These are phyloP conservation scores for Cucurbita maxima DNA, from an alignment of 306 rosid genomes.

Conservation along the genomic window DNA sequence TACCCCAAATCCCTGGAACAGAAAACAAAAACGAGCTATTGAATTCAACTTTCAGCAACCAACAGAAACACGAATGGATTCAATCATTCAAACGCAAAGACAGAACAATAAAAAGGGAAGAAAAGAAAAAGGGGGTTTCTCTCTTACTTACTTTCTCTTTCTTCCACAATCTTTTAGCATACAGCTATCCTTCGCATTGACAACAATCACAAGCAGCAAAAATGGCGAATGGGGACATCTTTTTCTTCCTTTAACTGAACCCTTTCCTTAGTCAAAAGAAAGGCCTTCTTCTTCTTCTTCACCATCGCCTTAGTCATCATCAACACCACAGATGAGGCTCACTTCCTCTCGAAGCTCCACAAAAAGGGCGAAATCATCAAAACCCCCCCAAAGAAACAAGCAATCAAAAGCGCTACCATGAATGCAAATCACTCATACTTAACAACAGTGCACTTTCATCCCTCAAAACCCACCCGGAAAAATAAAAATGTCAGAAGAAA, in stretches of 20 bases:
- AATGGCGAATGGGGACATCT: conserved; percentile 19
- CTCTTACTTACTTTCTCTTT: background rate
- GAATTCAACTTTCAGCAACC: background rate
- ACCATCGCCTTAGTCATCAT: conserved; percentile 14
- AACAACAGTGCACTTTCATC: background rate
- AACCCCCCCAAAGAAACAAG: background rate
- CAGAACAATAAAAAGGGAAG: background rate
- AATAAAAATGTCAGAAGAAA: background rate
- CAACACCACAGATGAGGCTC: conserved; percentile 10
- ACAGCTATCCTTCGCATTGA: conserved; percentile 2
- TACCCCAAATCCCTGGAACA: background rate
- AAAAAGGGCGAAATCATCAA: conserved; percentile 22
- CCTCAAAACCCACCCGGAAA: background rate
- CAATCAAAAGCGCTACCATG: background rate
- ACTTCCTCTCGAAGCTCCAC: conserved; percentile 22
- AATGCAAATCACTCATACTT: conserved; percentile 1
- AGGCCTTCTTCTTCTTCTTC: conserved; percentile 14
- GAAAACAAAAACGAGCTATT: background rate
- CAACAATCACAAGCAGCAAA: conserved; percentile 16
- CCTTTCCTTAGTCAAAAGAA: conserved; percentile 37
- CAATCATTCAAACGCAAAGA: background rate
- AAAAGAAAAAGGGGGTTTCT: background rate
- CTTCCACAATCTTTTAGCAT: background rate
- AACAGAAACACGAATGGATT: background rate
- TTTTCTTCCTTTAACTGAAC: background rate